Conservation (phyloP, 2,329 filamentous ascomycete species). For the Bretziella fagacearum region DNA sequence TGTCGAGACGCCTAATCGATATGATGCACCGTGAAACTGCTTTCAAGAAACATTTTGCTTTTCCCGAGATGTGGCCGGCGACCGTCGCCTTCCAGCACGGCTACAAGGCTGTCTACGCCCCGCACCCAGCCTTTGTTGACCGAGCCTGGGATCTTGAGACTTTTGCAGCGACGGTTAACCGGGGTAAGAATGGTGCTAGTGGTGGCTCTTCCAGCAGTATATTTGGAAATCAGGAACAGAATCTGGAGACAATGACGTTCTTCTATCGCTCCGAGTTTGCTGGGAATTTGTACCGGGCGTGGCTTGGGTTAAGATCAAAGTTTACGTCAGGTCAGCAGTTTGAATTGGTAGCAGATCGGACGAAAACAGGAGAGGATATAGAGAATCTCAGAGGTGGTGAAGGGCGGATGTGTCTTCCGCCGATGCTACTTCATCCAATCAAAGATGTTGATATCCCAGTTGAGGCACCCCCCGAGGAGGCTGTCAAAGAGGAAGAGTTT, state of each 20-base stretch:
- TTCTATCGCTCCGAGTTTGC: constrained; percentile 81
- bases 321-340: constrained; percentile 64
- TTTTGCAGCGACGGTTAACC: constrained; percentile 65
- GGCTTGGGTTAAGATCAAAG: constrained; percentile 68
- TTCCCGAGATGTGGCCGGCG: constrained; percentile 91
- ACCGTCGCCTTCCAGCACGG: constrained; percentile 81
- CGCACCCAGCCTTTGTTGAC: constrained; percentile 78
- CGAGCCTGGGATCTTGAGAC: constrained; percentile 69
- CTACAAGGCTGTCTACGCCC: constrained; percentile 78
- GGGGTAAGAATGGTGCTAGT: constrained; percentile 53
- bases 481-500: constrained; percentile 24
- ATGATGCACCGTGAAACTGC: constrained; percentile 86
- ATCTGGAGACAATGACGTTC: constrained; percentile 75
- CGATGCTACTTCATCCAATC: constrained; percentile 77
- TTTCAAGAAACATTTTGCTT: constrained; percentile 73
- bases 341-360: constrained; percentile 41
- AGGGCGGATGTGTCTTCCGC: constrained; percentile 78
- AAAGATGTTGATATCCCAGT: constrained; percentile 57
- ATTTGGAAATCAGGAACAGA: constrained; percentile 75
- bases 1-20: constrained; percentile 61
- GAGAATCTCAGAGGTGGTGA: constrained; percentile 47
- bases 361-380: constrained; percentile 32
- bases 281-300: constrained; percentile 64
- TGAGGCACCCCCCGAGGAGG: constrained; percentile 33
- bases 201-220: constrained; percentile 58